Percentiles rank a stretch among this genome's conserved stretches.
Evolutionary conservation across 768 basidiomycete species (phyloP).

Genomic region (Tephrocybe sp.): DNA sequence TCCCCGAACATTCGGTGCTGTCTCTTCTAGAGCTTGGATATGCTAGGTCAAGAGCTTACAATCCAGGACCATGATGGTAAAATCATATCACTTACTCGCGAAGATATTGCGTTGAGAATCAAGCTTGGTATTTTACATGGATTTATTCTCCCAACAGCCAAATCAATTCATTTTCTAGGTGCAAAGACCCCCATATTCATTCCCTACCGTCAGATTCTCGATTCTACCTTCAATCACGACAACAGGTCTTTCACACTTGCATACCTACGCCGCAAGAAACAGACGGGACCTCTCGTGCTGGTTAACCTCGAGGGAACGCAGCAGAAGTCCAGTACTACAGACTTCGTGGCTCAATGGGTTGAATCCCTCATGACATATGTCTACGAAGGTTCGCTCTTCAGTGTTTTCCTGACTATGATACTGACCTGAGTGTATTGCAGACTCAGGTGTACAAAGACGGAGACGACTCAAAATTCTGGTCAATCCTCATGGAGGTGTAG

Average conservation of each 20-base stretch:
- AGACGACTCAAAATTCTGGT: conserved; percentile 66
- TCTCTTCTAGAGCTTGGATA: background rate
- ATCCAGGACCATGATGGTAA: conserved; percentile 11
- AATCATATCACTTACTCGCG: conserved; percentile 13
- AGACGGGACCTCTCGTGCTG: conserved; percentile 36
- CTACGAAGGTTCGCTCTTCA: conserved; percentile 52
- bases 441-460: conserved; percentile 48
- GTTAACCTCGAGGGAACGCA: conserved; percentile 42
- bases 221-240: conserved; percentile 37
- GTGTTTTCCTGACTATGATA: conserved; percentile 1
- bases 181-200: conserved; percentile 30
- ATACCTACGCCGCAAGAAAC: conserved; percentile 45
- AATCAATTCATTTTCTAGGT: conserved; percentile 1
- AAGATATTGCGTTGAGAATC: conserved; percentile 14
- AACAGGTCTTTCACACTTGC: conserved; percentile 41
- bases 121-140: conserved; percentile 11
- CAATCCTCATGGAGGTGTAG: conserved; percentile 80
- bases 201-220: conserved; percentile 49
- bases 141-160: conserved; percentile 1
- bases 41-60: conserved; percentile 10
- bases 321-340: conserved; percentile 28
- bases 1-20: too few species aligned
- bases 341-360: conserved; percentile 47
- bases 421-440: conserved; percentile 13
- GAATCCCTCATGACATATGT: conserved; percentile 49